Base-by-base conservation (phyloP, 208 protist species). In the Leishmania turanica region DNA sequence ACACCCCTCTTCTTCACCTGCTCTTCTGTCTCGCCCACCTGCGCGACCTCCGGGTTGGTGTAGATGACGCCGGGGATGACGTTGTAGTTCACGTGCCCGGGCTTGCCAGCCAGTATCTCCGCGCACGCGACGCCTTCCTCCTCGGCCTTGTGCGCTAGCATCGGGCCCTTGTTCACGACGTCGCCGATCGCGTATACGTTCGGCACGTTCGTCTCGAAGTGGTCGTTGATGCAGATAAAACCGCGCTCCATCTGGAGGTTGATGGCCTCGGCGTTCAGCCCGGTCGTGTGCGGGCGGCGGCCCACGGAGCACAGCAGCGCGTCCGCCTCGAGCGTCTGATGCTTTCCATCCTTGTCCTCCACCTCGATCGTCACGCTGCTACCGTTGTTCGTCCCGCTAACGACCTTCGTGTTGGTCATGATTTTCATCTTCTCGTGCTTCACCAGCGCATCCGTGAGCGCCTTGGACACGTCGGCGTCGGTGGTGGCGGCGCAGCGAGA, bases 81-180 rank as follows among this genome's bases (percentile, higher is more conserved):
- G 84, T 99, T 90, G 91, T 99, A 99, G 93, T 99, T 99, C 31
- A 99, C 96, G 85, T 99, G 98, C 17, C 97, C 94, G 17, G 91
- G 81, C 87, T 96, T 93, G 56, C 98, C 97, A 62, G 97, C 97
- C 56, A 99, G 86, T 51, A 93, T 69, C 91, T 99, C 98, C 13
- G 97, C 98, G 72, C 94, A 91, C 27, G 97, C 96, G 60, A 99
- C 97, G 79, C 98, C 99, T 85, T 99, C 99, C 60, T 99, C 99
- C 92, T 99, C 99, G 42, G 99, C 99, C 95, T 99, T 99, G 97
- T 99, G 99, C 8, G 99, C 99, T 8, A 99, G 95, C 99, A 99
- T 99, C 47, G 99, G 98, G 53, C 99, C 99, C 88, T 97, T 97
- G 72, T 93, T 92, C 53, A 99, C 97, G 47, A 99, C 97, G 83